Evolutionary conservation across 805 yeast genomes (phyloP).

Genomic region (Saturnispora quitensis): DNA sequence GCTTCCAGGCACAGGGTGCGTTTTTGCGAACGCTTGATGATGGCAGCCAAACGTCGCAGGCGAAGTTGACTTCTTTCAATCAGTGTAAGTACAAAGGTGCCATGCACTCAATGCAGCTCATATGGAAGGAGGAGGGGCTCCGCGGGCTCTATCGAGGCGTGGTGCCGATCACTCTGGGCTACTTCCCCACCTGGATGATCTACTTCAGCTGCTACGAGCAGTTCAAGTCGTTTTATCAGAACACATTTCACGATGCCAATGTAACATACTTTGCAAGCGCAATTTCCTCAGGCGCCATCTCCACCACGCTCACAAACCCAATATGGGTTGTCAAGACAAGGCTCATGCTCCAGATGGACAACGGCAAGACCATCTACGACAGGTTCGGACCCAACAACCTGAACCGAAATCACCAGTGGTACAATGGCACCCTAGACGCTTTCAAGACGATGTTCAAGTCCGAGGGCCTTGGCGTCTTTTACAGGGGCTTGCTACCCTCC

Average conservation of each 20-base stretch:
- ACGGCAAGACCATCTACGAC: conserved; percentile 32
- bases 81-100: conserved; percentile 46
- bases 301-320: conserved; percentile 83
- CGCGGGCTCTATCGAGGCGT: conserved; percentile 84
- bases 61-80: conserved; percentile 12
- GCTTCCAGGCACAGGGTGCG: conserved; percentile 86
- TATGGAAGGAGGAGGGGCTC: conserved; percentile 68
- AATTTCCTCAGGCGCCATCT: conserved; percentile 78
- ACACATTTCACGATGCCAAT: conserved; percentile 20
- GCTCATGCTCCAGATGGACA: conserved; percentile 73
- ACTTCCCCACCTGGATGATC: conserved; percentile 96
- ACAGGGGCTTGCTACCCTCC: conserved; percentile 86
- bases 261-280: conserved; percentile 50
- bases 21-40: conserved; percentile 18
- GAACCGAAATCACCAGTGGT: conserved; percentile 28
- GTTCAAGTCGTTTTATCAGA: conserved; percentile 41
- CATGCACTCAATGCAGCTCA: conserved; percentile 53
- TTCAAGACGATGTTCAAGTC: conserved; percentile 63
- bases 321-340: conserved; percentile 97
- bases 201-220: conserved; percentile 85
- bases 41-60: conserved; percentile 1
- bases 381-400: conserved; percentile 17
- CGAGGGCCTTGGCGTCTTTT: conserved; percentile 77
- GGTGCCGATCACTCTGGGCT: conserved; percentile 87
- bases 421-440: conserved; percentile 78